These are phyloP conservation scores for Termitomyces sp. DNA, from an alignment of 768 basidiomycete genomes.

Conservation along the genomic window DNA sequence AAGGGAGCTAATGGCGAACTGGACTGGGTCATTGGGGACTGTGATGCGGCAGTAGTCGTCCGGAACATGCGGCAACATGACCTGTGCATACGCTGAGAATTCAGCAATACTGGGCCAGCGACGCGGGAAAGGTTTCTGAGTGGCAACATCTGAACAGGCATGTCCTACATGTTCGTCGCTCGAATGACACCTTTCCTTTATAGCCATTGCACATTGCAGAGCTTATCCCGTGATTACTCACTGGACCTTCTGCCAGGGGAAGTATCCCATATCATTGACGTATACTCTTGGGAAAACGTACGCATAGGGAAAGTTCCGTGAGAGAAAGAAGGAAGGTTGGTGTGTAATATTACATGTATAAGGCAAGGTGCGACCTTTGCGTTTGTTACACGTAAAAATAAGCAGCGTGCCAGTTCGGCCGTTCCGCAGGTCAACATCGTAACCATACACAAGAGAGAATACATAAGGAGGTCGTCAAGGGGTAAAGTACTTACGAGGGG, in stretches of 20 bases:
- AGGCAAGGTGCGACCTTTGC: too few species aligned
- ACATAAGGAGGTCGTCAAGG: too few species aligned
- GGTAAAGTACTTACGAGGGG: too few species aligned
- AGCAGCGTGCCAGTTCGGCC: too few species aligned
- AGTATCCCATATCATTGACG: too few species aligned
- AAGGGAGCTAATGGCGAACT: constrained; percentile 61
- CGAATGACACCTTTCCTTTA: not conserved
- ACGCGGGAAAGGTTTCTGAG: not conserved
- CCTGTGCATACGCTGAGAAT: not conserved
- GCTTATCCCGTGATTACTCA: not conserved
- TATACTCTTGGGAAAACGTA: too few species aligned
- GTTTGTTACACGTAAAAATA: too few species aligned
- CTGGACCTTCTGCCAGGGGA: not conserved
- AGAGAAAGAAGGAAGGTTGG: too few species aligned
- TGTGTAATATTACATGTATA: too few species aligned
- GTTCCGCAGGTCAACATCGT: too few species aligned
- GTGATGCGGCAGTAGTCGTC: not conserved
- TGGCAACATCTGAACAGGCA: not conserved
- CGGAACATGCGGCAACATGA: not conserved
- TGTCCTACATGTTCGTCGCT: not conserved
- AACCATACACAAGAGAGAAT: too few species aligned
- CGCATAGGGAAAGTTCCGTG: too few species aligned
- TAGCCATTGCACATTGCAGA: not conserved
- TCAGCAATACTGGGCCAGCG: not conserved
- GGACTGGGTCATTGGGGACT: constrained; percentile 29